Percentiles rank a stretch among this genome's conserved stretches.
phyloP scores from a whole-genome alignment of 495 filamentous ascomycete genomes.

The Filosporella fistucella region DNA sequence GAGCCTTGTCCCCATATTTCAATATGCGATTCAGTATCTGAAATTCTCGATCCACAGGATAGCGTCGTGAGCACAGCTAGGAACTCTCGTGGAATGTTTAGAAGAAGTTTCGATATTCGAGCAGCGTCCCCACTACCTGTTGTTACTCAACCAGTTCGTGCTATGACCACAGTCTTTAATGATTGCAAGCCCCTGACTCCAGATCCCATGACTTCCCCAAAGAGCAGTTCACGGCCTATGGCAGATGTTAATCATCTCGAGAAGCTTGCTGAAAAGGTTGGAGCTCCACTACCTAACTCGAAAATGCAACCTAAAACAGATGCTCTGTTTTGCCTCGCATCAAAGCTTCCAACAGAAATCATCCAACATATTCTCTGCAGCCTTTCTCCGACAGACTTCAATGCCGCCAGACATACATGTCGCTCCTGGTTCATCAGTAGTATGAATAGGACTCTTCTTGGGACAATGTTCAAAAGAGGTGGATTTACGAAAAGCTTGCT shows the following conservation, averaged over 20 bases:
- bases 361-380: slow-evolving; percentile 53
- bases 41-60: slow-evolving; percentile 12
- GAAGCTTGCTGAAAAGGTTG: too few relatives aligned
- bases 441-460: slow-evolving; percentile 48
- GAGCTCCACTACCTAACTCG: not conserved
- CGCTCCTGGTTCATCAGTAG: slow-evolving; percentile 62
- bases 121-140: too few relatives aligned
- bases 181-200: not conserved
- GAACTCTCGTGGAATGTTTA: too few relatives aligned
- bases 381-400: slow-evolving; percentile 56
- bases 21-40: slow-evolving; percentile 13
- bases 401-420: slow-evolving; percentile 62
- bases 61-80: too few relatives aligned
- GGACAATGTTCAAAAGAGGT: slow-evolving; percentile 47
- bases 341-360: slow-evolving; percentile 52
- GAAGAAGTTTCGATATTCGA: too few relatives aligned
- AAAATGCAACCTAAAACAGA: not conserved
- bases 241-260: slow-evolving; percentile 1
- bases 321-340: not conserved
- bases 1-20: slow-evolving; percentile 20
- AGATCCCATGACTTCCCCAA: not conserved
- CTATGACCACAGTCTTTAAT: not conserved
- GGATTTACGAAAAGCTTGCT: slow-evolving; percentile 45
- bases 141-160: not conserved
- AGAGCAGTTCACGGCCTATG: not conserved